Evolutionary conservation across 139 green algal genomes (phyloP).

Genomic region (Chlorella sp.): DNA sequence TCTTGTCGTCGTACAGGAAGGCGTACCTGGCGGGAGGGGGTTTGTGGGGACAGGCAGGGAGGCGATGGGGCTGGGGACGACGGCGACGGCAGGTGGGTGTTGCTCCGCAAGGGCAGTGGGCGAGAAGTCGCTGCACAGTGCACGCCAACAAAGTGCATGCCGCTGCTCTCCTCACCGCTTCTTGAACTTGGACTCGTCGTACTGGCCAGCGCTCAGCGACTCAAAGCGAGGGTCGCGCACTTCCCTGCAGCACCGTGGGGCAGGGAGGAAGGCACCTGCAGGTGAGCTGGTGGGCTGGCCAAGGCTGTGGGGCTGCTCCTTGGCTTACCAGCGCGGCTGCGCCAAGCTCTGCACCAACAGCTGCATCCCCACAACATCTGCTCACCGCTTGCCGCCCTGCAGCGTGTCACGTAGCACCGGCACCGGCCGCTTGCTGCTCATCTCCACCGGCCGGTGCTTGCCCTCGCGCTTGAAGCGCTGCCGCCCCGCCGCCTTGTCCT

Average conservation of each 20-base stretch:
- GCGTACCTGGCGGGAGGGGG: slow-evolving; percentile 53
- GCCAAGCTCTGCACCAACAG: neutral
- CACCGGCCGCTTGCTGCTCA: slow-evolving; percentile 79
- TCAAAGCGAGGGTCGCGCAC: slow-evolving; percentile 84
- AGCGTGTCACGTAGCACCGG: slow-evolving; percentile 74
- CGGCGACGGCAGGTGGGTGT: neutral
- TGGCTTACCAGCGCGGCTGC: neutral
- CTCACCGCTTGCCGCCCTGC: slow-evolving; percentile 45
- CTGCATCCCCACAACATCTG: neutral
- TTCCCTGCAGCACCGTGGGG: slow-evolving; percentile 39
- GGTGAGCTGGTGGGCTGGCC: neutral
- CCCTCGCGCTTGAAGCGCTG: slow-evolving; percentile 61
- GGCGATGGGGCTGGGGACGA: too few relatives aligned
- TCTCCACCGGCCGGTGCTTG: slow-evolving; percentile 80
- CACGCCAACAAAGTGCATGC: neutral
- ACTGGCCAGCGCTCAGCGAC: slow-evolving; percentile 43
- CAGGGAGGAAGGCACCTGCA: too few relatives aligned
- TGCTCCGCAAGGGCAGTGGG: neutral
- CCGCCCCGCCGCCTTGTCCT: neutral
- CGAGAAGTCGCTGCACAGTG: neutral
- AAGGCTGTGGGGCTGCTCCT: neutral
- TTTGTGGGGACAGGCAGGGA: neutral
- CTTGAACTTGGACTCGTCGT: slow-evolving; percentile 58
- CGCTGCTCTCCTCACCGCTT: slow-evolving; percentile 28
- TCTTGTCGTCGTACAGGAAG: slow-evolving; percentile 88